Evolutionary conservation across 192 early-diverging fungal genomes (phyloP).

Genomic region (Kappamyces sp.): DNA sequence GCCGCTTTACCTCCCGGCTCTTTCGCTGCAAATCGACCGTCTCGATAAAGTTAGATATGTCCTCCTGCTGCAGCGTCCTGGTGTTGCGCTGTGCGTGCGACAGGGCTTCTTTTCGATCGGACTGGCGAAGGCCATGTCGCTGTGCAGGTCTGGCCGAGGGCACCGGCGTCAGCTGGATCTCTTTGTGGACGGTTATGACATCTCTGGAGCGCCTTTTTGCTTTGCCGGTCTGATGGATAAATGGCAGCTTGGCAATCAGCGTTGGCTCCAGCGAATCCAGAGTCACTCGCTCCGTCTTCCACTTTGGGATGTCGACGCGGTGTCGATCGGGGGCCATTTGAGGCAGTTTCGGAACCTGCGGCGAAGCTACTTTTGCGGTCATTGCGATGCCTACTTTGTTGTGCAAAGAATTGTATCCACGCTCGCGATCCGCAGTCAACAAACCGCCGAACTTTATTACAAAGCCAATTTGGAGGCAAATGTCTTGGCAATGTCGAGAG

Average conservation of each 20-base stretch:
- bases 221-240: slow-evolving; percentile 3
- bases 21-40: too few species aligned
- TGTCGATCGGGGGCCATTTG: too few species aligned
- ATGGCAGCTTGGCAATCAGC: slow-evolving; percentile 7
- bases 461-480: slow-evolving; percentile 57
- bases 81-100: too few species aligned
- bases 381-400: too few species aligned
- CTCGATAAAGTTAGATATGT: too few species aligned
- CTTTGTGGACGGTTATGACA: slow-evolving; percentile 11
- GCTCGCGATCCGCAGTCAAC: not conserved
- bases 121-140: too few species aligned
- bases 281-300: slow-evolving; percentile 5
- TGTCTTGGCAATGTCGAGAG: slow-evolving; percentile 62
- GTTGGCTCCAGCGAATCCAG: slow-evolving; percentile 3
- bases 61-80: too few species aligned
- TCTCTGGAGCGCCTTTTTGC: slow-evolving; percentile 9
- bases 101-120: too few species aligned
- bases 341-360: too few species aligned
- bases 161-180: slow-evolving; percentile 9
- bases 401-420: too few species aligned
- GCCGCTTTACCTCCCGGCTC: too few species aligned
- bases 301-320: not conserved
- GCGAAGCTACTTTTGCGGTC: too few species aligned
- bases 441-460: not conserved
- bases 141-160: not conserved